Conservation (phyloP, 2,329 filamentous ascomycete species). For the Colletotrichum destructivum region DNA sequence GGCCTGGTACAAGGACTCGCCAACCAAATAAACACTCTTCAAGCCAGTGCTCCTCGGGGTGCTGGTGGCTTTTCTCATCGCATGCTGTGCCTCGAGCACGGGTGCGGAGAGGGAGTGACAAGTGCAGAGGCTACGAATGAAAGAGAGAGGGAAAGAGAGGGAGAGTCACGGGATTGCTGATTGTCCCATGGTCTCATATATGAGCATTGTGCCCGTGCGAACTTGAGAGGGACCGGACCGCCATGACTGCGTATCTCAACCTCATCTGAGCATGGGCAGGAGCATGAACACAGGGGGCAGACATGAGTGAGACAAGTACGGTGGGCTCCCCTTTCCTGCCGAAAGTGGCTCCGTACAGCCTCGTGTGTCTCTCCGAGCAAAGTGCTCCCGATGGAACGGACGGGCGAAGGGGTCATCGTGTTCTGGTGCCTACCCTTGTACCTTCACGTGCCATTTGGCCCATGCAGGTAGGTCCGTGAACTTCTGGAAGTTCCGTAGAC, state of each 20-base stretch:
- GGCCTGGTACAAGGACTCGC: slow-evolving; percentile 40
- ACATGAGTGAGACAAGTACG: neutral
- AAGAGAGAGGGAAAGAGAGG: no score
- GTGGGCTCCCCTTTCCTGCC: neutral
- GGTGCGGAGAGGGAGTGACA: slow-evolving; percentile 63
- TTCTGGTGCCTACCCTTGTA: neutral
- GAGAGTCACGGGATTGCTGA: neutral
- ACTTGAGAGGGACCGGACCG: no score
- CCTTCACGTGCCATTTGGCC: neutral
- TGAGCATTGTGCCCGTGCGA: no score
- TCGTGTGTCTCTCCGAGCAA: neutral
- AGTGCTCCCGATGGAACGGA: neutral
- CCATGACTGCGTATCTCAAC: no score
- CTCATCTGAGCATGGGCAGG: neutral
- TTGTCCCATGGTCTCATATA: no score
- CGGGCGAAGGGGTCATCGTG: neutral
- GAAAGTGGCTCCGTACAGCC: neutral
- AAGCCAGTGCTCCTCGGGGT: slow-evolving; percentile 44
- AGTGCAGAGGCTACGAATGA: neutral
- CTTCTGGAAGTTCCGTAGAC: neutral
- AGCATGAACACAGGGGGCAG: neutral
- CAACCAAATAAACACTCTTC: slow-evolving; percentile 19
- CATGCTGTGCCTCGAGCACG: slow-evolving; percentile 60
- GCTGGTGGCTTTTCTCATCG: slow-evolving; percentile 67
- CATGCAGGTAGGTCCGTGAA: neutral